phyloP scores from a whole-genome alignment of 2,329 filamentous ascomycete genomes.

The Aspergillus brasiliensis region DNA sequence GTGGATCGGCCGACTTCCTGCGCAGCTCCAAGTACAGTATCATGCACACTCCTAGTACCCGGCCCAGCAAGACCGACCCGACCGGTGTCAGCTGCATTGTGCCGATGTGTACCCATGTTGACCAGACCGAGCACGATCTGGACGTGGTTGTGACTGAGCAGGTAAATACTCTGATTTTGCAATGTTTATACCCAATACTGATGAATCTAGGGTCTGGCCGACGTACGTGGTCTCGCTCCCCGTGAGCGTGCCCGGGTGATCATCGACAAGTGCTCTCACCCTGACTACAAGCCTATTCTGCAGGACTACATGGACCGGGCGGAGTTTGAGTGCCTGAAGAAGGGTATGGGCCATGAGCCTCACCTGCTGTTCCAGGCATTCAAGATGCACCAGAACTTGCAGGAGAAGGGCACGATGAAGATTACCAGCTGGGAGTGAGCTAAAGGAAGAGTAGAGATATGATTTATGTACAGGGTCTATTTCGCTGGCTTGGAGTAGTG shows the following conservation, averaged over 20 bases:
- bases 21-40: conserved; percentile 80
- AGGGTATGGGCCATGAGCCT: conserved; percentile 88
- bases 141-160: conserved; percentile 81
- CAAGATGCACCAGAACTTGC: conserved; percentile 83
- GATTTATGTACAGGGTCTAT: not conserved
- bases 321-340: conserved; percentile 80
- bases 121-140: conserved; percentile 91
- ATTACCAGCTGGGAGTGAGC: conserved; percentile 64
- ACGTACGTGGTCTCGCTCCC: conserved; percentile 79
- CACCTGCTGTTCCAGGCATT: conserved; percentile 84
- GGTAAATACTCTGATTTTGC: too few species aligned
- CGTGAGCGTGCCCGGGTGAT: conserved; percentile 80
- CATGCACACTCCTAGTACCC: conserved; percentile 86
- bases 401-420: conserved; percentile 88
- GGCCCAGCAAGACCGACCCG: conserved; percentile 80
- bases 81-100: conserved; percentile 83
- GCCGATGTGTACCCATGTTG: conserved; percentile 90
- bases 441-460: not conserved
- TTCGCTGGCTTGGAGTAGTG: conserved; percentile 4
- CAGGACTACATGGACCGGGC: conserved; percentile 82
- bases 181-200: too few species aligned
- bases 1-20: conserved; percentile 80
- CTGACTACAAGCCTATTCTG: conserved; percentile 80
- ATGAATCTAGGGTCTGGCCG: conserved; percentile 77
- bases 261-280: conserved; percentile 83